A percentile compares a stretch with the other conserved stretches of the same genome.
Conservation (phyloP, 176 grass and related monocot genomes). For the Aegilops speltoides region DNA sequence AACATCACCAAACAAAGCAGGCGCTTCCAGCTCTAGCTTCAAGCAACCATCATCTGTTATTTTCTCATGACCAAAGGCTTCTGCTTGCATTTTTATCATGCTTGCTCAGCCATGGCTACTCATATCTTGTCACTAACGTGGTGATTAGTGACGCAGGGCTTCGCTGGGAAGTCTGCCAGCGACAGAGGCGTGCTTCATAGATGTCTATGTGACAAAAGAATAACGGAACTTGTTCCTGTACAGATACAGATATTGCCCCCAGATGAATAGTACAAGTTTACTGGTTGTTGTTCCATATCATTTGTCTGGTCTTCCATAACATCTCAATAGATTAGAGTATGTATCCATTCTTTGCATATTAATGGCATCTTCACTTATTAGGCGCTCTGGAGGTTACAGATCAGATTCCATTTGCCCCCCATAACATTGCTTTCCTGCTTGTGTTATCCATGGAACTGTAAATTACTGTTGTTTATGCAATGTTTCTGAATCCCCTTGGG, state of each 20-base stretch:
- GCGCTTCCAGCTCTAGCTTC: conserved; percentile 54
- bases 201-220: conserved; percentile 53
- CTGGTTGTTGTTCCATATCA: conserved; percentile 26
- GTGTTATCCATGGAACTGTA: conserved; percentile 14
- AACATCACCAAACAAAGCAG: conserved; percentile 51
- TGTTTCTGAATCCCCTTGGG: background rate
- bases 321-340: conserved; percentile 38
- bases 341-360: conserved; percentile 34
- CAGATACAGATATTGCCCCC: conserved; percentile 59
- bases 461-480: background rate
- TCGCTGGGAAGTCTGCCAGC: conserved; percentile 38
- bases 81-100: conserved; percentile 49
- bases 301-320: conserved; percentile 17
- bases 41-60: conserved; percentile 67
- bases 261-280: conserved; percentile 45
- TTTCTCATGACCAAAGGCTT: conserved; percentile 63
- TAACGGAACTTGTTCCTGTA: conserved; percentile 72
- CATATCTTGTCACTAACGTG: conserved; percentile 55
- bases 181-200: conserved; percentile 24
- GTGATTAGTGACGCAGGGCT: conserved; percentile 30
- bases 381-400: background rate
- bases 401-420: conserved; percentile 10
- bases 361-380: background rate
- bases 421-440: conserved; percentile 3
- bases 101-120: conserved; percentile 38